phyloP scores from a whole-genome alignment of 2,329 filamentous ascomycete species.

The Aspergillus quadrilineatus region DNA sequence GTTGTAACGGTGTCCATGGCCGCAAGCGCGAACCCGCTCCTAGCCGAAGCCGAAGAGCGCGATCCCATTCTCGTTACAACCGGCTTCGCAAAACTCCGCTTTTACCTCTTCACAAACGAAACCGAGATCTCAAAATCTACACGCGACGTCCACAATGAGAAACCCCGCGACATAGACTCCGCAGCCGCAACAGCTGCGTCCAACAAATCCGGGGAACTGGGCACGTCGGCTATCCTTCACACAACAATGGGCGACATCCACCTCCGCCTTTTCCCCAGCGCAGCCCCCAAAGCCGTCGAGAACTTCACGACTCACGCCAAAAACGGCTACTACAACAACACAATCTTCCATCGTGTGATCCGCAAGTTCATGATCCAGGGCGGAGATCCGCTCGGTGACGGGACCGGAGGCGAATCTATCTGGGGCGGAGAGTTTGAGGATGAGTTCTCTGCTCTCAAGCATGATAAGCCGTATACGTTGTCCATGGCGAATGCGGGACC shows the following conservation, averaged over 20 bases:
- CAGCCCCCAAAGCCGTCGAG: conserved; percentile 90
- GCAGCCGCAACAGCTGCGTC: conserved; percentile 48
- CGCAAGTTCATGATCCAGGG: conserved; percentile 96
- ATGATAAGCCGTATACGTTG: conserved; percentile 94
- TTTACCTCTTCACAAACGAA: conserved; percentile 98
- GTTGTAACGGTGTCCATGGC: conserved; percentile 96
- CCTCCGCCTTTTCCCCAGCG: conserved; percentile 86
- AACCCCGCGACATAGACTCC: conserved; percentile 65
- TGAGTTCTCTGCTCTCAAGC: conserved; percentile 85
- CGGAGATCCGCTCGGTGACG: conserved; percentile 83
- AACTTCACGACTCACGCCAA: conserved; percentile 93
- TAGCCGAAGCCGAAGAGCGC: conserved; percentile 85
- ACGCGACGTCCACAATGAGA: conserved; percentile 93
- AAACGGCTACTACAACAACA: conserved; percentile 93
- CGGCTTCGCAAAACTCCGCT: conserved; percentile 81
- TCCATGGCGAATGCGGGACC: conserved; percentile 98
- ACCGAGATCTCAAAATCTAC: conserved; percentile 77
- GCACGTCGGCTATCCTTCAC: conserved; percentile 79
- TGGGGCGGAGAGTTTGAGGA: conserved; percentile 93
- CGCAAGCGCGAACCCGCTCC: conserved; percentile 85
- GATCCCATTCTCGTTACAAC: conserved; percentile 88
- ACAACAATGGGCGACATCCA: conserved; percentile 94
- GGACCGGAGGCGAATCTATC: conserved; percentile 85
- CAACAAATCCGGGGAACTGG: conserved; percentile 67
- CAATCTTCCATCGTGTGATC: conserved; percentile 96